Evolutionary conservation across 2,329 filamentous ascomycete species (phyloP).

Genomic region (Diaporthe sp.): DNA sequence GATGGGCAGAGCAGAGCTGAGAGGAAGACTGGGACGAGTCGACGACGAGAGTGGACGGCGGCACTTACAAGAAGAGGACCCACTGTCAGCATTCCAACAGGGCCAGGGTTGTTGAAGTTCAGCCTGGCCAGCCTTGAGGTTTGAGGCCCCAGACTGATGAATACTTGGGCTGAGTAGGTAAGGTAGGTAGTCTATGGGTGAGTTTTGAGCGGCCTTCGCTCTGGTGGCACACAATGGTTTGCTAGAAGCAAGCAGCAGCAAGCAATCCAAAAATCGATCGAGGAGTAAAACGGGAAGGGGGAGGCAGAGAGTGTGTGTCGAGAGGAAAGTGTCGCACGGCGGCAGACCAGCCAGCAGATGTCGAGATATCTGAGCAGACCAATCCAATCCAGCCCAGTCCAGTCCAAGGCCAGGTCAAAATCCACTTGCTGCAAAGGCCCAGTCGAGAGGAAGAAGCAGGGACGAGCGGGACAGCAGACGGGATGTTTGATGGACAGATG

Average conservation of each 20-base stretch:
- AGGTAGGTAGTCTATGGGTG: not conserved
- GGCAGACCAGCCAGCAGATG: slow-evolving; percentile 12
- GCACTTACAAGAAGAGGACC: slow-evolving; percentile 31
- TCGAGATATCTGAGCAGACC: slow-evolving; percentile 23
- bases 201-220: not conserved
- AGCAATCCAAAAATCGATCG: slow-evolving; percentile 14
- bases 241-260: slow-evolving; percentile 19
- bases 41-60: slow-evolving; percentile 22
- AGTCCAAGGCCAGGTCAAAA: not conserved
- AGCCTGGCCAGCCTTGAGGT: slow-evolving; percentile 22
- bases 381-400: not conserved
- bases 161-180: not conserved
- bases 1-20: slow-evolving; percentile 21
- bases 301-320: slow-evolving; percentile 9
- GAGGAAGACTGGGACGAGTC: slow-evolving; percentile 15
- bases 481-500: not conserved
- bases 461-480: slow-evolving; percentile 22
- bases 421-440: slow-evolving; percentile 7
- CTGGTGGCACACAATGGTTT: slow-evolving; percentile 11
- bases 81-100: slow-evolving; percentile 34
- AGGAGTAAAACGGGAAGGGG: not conserved
- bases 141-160: not conserved
- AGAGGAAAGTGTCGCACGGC: slow-evolving; percentile 21
- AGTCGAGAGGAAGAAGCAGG: slow-evolving; percentile 6
- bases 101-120: slow-evolving; percentile 12